phyloP scores from a whole-genome alignment of 2,329 filamentous ascomycete genomes.

The Teratosphaeria nubilosa region DNA sequence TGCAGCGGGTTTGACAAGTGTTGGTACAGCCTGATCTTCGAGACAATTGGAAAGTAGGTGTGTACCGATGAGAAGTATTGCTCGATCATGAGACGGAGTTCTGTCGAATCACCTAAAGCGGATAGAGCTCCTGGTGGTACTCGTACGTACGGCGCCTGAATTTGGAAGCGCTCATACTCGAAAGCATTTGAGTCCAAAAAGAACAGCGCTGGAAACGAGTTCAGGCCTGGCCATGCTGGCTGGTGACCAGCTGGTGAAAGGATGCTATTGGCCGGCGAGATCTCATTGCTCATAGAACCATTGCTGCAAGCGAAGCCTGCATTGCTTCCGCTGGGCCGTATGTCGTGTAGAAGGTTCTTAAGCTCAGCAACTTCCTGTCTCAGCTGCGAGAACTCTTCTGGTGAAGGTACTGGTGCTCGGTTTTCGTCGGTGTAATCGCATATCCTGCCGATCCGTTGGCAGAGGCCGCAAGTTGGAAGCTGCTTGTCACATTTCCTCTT shows the following conservation, averaged over 20 bases:
- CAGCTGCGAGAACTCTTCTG: slow-evolving; percentile 14
- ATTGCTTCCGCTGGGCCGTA: neutral
- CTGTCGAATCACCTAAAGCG: slow-evolving; percentile 28
- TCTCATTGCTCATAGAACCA: slow-evolving; percentile 12
- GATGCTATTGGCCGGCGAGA: slow-evolving; percentile 14
- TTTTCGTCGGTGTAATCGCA: slow-evolving; percentile 16
- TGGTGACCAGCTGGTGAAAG: slow-evolving; percentile 7
- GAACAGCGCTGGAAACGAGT: slow-evolving; percentile 26
- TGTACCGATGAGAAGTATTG: slow-evolving; percentile 39
- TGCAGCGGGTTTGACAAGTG: slow-evolving; percentile 31
- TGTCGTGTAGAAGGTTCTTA: slow-evolving; percentile 8
- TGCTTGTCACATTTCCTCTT: slow-evolving; percentile 46
- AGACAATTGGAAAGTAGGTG: slow-evolving; percentile 40
- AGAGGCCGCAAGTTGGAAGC: slow-evolving; percentile 40
- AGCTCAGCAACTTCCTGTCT: slow-evolving; percentile 16
- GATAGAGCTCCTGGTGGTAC: slow-evolving; percentile 29
- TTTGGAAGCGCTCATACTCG: slow-evolving; percentile 26
- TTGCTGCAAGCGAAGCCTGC: slow-evolving; percentile 1
- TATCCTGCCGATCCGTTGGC: slow-evolving; percentile 20
- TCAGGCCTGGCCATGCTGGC: neutral
- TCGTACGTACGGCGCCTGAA: slow-evolving; percentile 30
- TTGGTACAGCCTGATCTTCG: slow-evolving; percentile 36
- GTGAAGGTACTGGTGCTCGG: slow-evolving; percentile 6
- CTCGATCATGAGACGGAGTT: slow-evolving; percentile 29
- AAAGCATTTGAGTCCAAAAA: slow-evolving; percentile 37